Conservation (phyloP, 148 eudicot genomes). For the Vaccinium corymbosum region DNA sequence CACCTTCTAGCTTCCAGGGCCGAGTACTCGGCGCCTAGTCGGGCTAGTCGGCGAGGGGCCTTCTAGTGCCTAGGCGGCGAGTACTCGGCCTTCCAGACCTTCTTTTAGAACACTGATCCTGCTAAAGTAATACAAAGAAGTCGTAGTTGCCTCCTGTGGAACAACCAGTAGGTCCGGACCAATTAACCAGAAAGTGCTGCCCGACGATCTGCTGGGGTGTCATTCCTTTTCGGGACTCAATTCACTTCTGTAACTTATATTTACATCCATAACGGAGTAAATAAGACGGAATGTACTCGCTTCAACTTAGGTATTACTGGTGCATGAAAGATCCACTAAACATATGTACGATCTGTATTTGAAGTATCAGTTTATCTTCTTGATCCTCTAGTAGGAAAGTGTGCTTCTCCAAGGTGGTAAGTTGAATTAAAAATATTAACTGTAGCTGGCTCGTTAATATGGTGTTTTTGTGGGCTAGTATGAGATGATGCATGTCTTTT, state of each 20-base stretch:
- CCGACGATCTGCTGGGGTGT: not conserved
- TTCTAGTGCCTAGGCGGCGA: too few species aligned
- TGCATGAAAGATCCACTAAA: not conserved
- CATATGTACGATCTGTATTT: not conserved
- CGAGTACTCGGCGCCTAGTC: too few species aligned
- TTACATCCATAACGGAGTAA: not conserved
- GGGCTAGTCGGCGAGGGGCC: too few species aligned
- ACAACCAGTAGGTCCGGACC: not conserved
- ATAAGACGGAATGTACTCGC: not conserved
- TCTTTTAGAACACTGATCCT: too few species aligned
- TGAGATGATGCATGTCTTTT: not conserved
- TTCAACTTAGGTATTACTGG: not conserved
- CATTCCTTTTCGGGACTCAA: not conserved
- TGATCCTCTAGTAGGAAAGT: not conserved
- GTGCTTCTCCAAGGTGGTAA: not conserved
- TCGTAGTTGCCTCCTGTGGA: not conserved
- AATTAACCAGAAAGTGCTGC: not conserved
- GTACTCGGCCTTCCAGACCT: too few species aligned
- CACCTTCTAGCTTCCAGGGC: too few species aligned
- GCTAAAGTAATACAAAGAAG: not conserved
- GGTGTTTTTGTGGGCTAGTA: not conserved
- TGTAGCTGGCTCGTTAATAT: not conserved
- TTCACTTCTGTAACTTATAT: not conserved
- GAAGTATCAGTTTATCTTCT: not conserved
- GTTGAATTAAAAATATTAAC: not conserved